phyloP scores from a whole-genome alignment of 1,284 basidiomycete species.

The Amylostereum chailletii region DNA sequence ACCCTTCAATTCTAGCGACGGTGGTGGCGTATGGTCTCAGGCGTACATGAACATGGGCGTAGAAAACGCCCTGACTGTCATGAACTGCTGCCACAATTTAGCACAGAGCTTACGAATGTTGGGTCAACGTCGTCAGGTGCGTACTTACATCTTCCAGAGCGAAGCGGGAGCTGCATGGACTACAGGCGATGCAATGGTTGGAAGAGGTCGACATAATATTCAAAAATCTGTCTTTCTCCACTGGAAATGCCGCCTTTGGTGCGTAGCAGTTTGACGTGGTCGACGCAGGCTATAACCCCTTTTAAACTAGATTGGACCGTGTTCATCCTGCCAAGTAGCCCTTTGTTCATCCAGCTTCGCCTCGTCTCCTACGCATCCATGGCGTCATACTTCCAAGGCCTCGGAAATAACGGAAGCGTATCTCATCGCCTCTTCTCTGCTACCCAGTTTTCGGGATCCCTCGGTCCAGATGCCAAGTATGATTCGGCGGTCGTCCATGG shows the following conservation, averaged over 20 bases:
- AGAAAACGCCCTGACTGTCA: neutral
- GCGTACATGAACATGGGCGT: neutral
- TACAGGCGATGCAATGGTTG: neutral
- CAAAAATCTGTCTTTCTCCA: neutral
- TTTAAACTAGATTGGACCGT: neutral
- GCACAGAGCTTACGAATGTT: neutral
- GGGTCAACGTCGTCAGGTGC: neutral
- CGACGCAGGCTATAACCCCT: no score
- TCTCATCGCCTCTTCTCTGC: slow-evolving; percentile 8
- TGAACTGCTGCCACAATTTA: neutral
- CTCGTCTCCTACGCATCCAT: slow-evolving; percentile 2
- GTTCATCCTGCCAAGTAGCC: neutral
- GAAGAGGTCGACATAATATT: neutral
- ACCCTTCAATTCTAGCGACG: neutral
- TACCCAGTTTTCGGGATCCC: neutral
- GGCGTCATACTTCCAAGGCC: slow-evolving; percentile 12
- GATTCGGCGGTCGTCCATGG: neutral
- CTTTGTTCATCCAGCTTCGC: neutral
- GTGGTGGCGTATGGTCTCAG: neutral
- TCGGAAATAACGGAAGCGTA: slow-evolving; percentile 18
- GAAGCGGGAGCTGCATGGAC: neutral
- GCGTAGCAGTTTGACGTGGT: neutral
- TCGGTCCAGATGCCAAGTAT: neutral
- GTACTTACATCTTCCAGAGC: neutral
- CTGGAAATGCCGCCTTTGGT: slow-evolving; percentile 6